A percentile compares a stretch with the other conserved stretches of the same genome.
Conservation (phyloP, 2,329 filamentous ascomycete species). For the Nannizziopsis arthrosporioides region DNA sequence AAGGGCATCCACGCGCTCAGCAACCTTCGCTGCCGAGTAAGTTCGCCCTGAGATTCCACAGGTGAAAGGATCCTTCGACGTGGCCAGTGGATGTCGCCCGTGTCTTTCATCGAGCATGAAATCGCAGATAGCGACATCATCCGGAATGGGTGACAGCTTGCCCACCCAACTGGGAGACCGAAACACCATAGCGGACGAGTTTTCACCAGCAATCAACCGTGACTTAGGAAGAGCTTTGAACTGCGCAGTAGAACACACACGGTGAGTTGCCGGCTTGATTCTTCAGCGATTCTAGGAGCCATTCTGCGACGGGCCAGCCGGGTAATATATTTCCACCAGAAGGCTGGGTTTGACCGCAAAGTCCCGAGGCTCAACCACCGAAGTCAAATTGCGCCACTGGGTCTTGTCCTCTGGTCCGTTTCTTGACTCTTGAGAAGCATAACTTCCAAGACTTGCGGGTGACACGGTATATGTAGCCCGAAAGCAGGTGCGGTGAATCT, state of each 20-base stretch:
- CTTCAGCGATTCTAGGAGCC: too few species aligned
- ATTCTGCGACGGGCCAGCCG: too few species aligned
- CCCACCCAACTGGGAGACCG: conserved; percentile 30
- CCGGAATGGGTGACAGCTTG: conserved; percentile 48
- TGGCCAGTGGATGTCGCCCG: conserved; percentile 52
- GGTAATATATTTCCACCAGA: too few species aligned
- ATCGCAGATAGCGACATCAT: conserved; percentile 60
- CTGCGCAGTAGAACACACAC: neutral
- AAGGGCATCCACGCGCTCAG: conserved; percentile 53
- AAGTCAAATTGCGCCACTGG: too few species aligned
- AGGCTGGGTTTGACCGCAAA: too few species aligned
- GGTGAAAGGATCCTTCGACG: conserved; percentile 60
- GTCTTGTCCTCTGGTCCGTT: too few species aligned
- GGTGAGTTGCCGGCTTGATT: neutral
- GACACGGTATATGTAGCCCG: too few species aligned
- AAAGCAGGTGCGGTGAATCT: too few species aligned
- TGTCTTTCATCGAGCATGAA: conserved; percentile 66
- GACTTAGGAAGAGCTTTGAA: neutral
- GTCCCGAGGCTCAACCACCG: too few species aligned
- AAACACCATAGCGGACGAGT: conserved; percentile 34
- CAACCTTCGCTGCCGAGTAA: conserved; percentile 52
- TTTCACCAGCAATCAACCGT: neutral
- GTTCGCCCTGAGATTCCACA: conserved; percentile 62
- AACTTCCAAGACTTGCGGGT: too few species aligned
- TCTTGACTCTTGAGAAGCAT: too few species aligned